Conservation (phyloP, 139 green algal species). For the Dunaliella primolecta region DNA sequence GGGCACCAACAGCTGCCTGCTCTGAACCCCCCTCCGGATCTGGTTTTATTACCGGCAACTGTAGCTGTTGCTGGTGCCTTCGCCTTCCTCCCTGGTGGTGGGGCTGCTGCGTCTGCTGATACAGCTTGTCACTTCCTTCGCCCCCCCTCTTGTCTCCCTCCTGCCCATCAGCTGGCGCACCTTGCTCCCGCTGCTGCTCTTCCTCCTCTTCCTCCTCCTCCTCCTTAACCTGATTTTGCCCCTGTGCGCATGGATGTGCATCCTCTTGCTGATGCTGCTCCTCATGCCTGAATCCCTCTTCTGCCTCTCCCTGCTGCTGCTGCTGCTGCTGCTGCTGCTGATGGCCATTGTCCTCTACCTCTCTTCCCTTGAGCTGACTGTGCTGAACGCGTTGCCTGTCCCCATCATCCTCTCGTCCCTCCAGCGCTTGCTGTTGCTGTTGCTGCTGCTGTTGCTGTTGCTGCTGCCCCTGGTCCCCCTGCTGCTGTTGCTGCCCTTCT, state of each 20-base stretch:
- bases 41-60: neutral
- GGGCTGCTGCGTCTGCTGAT: slow-evolving; percentile 7
- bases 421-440: slow-evolving; percentile 8
- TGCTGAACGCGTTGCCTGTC: too few relatives aligned
- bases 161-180: neutral
- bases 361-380: too few relatives aligned
- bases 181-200: neutral
- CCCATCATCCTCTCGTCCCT: too few relatives aligned
- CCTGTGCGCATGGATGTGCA: neutral
- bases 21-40: neutral
- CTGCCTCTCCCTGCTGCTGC: neutral
- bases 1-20: neutral
- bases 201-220: neutral
- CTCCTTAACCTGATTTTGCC: neutral
- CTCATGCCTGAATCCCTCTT: neutral
- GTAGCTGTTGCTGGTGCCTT: neutral
- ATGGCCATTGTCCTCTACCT: neutral
- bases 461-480: neutral
- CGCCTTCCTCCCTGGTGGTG: neutral
- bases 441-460: slow-evolving; percentile 8
- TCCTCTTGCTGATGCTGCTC: neutral
- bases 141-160: neutral
- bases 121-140: neutral
- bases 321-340: neutral
- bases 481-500: slow-evolving; percentile 15